Evolutionary conservation across 2,329 filamentous ascomycete species (phyloP).

Genomic region (Pseudocercospora crystallina): DNA sequence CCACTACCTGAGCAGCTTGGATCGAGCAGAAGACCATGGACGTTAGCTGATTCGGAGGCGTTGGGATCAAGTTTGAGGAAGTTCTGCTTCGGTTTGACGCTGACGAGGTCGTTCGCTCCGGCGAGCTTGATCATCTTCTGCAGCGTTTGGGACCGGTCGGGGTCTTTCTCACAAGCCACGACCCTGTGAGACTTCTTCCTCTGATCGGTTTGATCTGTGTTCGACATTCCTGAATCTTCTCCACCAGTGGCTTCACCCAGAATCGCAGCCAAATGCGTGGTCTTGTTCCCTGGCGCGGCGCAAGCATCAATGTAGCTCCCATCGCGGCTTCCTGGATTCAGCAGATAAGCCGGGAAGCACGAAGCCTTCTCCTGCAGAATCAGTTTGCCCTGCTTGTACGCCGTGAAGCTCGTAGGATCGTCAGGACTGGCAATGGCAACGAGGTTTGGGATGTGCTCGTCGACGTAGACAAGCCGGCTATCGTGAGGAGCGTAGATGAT

Average conservation of each 20-base stretch:
- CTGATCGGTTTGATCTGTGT: too few relatives aligned
- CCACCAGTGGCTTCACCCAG: slow-evolving; percentile 26
- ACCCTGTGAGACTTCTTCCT: slow-evolving; percentile 44
- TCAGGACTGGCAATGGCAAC: slow-evolving; percentile 69
- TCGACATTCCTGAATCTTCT: background rate
- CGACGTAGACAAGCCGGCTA: slow-evolving; percentile 64
- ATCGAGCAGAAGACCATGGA: slow-evolving; percentile 82
- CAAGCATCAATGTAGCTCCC: slow-evolving; percentile 89
- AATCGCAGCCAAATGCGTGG: slow-evolving; percentile 57
- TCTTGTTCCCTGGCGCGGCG: slow-evolving; percentile 95
- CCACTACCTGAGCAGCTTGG: slow-evolving; percentile 95
- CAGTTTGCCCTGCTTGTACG: slow-evolving; percentile 74
- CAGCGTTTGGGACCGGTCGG: slow-evolving; percentile 68
- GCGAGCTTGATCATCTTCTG: slow-evolving; percentile 81
- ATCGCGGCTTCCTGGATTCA: slow-evolving; percentile 57
- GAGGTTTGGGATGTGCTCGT: slow-evolving; percentile 78
- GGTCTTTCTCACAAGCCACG: slow-evolving; percentile 78
- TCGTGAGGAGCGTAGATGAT: slow-evolving; percentile 32
- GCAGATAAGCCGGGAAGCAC: slow-evolving; percentile 88
- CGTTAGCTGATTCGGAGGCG: slow-evolving; percentile 61
- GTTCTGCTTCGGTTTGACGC: slow-evolving; percentile 72
- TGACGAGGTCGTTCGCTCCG: slow-evolving; percentile 65
- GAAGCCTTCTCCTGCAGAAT: slow-evolving; percentile 97
- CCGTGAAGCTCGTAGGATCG: slow-evolving; percentile 70
- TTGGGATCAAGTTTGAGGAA: slow-evolving; percentile 74